Conservation (phyloP, 176 grass and related monocot genomes). For the Hordeum marinum region DNA sequence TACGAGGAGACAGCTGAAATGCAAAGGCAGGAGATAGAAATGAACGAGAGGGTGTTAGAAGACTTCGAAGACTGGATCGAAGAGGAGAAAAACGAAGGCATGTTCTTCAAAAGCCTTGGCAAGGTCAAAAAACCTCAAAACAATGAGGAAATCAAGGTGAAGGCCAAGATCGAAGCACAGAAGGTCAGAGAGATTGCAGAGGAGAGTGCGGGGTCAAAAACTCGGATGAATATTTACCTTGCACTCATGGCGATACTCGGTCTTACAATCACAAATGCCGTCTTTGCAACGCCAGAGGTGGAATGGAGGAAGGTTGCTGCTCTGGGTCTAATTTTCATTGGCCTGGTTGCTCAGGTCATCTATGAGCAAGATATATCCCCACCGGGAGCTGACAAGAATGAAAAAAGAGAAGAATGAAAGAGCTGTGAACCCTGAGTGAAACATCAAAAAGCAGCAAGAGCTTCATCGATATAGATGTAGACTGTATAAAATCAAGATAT, state of each 20-base stretch:
- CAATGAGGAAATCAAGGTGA: constrained; percentile 37
- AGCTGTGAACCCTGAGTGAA: constrained; percentile 13
- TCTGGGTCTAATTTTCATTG: constrained; percentile 76
- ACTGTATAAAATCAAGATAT: constrained; percentile 51
- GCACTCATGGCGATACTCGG: constrained; percentile 76
- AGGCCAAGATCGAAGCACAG: constrained; percentile 59
- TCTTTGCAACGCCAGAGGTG: constrained; percentile 50
- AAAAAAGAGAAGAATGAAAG: constrained; percentile 37
- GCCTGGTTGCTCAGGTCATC: constrained; percentile 62
- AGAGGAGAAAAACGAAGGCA: constrained; percentile 65
- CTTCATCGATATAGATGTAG: constrained; percentile 15
- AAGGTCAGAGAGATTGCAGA: constrained; percentile 53
- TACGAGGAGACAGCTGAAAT: constrained; percentile 71
- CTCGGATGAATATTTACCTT: constrained; percentile 74
- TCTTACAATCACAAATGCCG: constrained; percentile 54
- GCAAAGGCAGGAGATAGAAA: constrained; percentile 73
- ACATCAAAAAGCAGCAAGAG: constrained; percentile 1
- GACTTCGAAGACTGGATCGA: constrained; percentile 89
- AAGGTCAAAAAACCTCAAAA: constrained; percentile 48
- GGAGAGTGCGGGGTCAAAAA: constrained; percentile 55
- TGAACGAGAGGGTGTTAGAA: constrained; percentile 74
- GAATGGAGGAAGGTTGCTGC: constrained; percentile 84
- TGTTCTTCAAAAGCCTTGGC: constrained; percentile 88
- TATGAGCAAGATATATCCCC: constrained; percentile 63
- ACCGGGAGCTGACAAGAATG: constrained; percentile 31